Evolutionary conservation across 2,329 filamentous ascomycete species (phyloP), one percentile per base, ranked within the genome.

Genomic region (Berkeleyomyces basicola): DNA sequence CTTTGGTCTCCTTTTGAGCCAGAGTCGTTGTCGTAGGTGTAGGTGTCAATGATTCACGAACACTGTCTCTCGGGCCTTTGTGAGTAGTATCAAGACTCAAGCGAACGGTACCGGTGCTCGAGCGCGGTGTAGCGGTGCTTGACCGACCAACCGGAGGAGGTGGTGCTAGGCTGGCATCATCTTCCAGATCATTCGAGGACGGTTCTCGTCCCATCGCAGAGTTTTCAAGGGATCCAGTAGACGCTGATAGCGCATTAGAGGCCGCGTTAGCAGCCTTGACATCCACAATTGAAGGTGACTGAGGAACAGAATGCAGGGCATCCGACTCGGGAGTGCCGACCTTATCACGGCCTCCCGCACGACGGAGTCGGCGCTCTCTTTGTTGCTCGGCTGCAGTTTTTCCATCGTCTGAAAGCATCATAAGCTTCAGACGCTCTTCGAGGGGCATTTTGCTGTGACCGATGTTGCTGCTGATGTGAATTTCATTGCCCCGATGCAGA

Each of bases 361-460:
- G 81, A 68, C 85, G 78, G 77, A 88, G 82, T 36, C 84, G 82
- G 64, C 85, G 80, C 72, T 87, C 85, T 59, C 85, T 78, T 71
- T 87, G 85, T 67, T 81, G 79, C 70, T 85, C 83, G 2, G 80
- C 82, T 43, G 82, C 82, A 1, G 78, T 77, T 71, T 83, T 84
- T 23, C 76, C 76, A 63, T 86, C 83, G 62, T 87, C 82, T 16
- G 88, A 88, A 55, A 91, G 80, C 84, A 92, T 90, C 88, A 96
- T 93, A 58, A 95, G 79, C 69, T 86, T 85, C 60, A 96, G 77
- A 55, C 90, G 82, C 70, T 96, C 90, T 70, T 96, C 90, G 2
- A 96, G 77, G 0, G 90, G 83, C 84, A 96, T 90, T 65, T 83
- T 87, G 63, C 80, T 80, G 66, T 85, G 85, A 61, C 83, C 83